Conservation (phyloP, 805 yeast species). For the Cyberlindnera subsufficiens region DNA sequence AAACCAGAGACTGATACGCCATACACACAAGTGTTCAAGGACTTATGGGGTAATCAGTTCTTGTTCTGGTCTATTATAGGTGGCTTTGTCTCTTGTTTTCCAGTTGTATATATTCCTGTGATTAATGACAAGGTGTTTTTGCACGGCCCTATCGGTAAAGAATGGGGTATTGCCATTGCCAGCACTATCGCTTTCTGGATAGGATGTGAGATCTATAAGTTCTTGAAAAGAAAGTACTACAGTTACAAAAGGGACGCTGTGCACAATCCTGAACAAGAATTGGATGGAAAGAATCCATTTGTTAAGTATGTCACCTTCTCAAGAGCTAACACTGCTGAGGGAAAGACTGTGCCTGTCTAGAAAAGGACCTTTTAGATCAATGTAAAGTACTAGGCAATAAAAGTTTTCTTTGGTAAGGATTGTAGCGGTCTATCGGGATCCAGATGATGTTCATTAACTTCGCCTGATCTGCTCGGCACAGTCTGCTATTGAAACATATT, state of each 20-base stretch:
- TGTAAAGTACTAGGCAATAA: no score
- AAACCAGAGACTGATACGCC: conserved; percentile 54
- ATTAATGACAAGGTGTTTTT: conserved; percentile 71
- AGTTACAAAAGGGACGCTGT: conserved; percentile 26
- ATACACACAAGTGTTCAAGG: conserved; percentile 53
- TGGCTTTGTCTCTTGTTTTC: conserved; percentile 70
- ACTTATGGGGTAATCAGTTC: conserved; percentile 69
- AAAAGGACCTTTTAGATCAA: not conserved
- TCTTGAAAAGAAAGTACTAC: conserved; percentile 50
- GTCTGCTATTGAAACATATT: no score
- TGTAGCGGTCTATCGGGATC: no score
- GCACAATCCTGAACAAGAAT: conserved; percentile 56
- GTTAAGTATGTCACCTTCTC: conserved; percentile 56
- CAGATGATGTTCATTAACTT: no score
- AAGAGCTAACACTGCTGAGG: conserved; percentile 27
- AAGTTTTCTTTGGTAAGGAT: no score
- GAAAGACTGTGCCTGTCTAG: not conserved
- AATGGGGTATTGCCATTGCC: conserved; percentile 74
- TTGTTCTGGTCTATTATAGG: conserved; percentile 74
- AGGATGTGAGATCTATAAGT: conserved; percentile 65
- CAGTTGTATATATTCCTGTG: conserved; percentile 84
- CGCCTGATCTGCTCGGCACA: no score
- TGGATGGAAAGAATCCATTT: conserved; percentile 59
- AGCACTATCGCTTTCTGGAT: conserved; percentile 50
- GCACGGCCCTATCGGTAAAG: conserved; percentile 66